A percentile compares a stretch with the other conserved stretches of the same genome.
These are phyloP conservation scores for Scenedesmus sp. DNA, from an alignment of 163 green algal genomes.

Conservation along the genomic window DNA sequence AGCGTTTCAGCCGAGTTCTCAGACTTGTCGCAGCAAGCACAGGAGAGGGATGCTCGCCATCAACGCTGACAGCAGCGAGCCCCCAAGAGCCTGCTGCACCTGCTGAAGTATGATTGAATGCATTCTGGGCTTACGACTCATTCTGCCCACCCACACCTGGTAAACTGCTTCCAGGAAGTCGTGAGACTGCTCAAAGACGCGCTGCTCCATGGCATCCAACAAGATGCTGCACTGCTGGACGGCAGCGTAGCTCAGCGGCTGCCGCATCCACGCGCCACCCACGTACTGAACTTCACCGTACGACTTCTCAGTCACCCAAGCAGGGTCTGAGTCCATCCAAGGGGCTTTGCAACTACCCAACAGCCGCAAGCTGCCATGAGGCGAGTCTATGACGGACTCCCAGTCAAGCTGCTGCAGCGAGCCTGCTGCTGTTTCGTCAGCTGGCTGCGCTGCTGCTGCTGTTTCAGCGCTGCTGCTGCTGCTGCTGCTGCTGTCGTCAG, in stretches of 20 bases:
- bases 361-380: constrained; percentile 69
- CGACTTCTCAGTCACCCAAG: constrained; percentile 46
- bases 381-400: constrained; percentile 68
- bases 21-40: not conserved
- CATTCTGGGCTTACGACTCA: not conserved
- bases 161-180: constrained; percentile 63
- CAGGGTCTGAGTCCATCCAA: constrained; percentile 53
- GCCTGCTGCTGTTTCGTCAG: not conserved
- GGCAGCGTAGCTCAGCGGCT: constrained; percentile 35
- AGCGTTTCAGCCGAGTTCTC: too few species aligned
- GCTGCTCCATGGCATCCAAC: constrained; percentile 30
- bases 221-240: constrained; percentile 60
- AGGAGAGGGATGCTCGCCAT: not conserved
- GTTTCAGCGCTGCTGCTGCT: not conserved
- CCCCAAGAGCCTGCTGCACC: not conserved
- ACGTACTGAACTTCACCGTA: constrained; percentile 54
- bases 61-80: not conserved
- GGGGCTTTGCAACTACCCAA: constrained; percentile 58
- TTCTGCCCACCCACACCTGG: constrained; percentile 5
- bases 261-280: constrained; percentile 53
- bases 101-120: not conserved
- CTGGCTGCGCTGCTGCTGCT: not conserved
- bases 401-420: constrained; percentile 58
- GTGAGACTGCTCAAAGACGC: constrained; percentile 56
- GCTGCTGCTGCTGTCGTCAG: not conserved